phyloP scores from a whole-genome alignment of 495 filamentous ascomycete species.

The Durotheca rogersii region DNA sequence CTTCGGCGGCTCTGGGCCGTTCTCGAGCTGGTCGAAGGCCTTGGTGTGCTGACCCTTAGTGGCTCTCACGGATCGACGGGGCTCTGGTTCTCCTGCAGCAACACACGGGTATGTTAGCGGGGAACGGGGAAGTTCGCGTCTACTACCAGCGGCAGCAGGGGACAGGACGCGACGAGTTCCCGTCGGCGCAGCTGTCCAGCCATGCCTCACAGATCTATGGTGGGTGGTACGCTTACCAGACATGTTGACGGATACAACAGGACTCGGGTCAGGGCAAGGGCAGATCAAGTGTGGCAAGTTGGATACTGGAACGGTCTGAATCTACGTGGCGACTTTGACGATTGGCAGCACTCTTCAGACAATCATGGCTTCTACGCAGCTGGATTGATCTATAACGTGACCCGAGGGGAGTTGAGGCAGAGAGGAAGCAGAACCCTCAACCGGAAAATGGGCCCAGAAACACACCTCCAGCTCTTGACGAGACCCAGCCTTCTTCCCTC shows the following conservation, averaged over 20 bases:
- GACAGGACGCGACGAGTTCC: neutral
- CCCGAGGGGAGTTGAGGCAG: slow-evolving; percentile 17
- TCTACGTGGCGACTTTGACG: slow-evolving; percentile 23
- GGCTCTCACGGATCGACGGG: slow-evolving; percentile 87
- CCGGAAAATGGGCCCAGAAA: slow-evolving; percentile 27
- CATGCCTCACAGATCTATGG: slow-evolving; percentile 4
- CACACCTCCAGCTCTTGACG: slow-evolving; percentile 26
- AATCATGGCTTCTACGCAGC: slow-evolving; percentile 39
- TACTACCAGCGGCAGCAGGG: neutral
- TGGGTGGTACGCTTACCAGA: slow-evolving; percentile 35
- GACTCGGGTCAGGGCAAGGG: slow-evolving; percentile 2
- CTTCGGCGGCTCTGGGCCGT: slow-evolving; percentile 60
- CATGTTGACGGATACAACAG: slow-evolving; percentile 26
- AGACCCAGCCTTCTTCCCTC: slow-evolving; percentile 21
- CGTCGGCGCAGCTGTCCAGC: neutral
- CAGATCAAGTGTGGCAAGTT: slow-evolving; percentile 1
- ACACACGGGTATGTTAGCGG: slow-evolving; percentile 6
- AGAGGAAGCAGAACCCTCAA: slow-evolving; percentile 17
- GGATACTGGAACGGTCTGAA: slow-evolving; percentile 12
- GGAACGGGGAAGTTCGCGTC: neutral
- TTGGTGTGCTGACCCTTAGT: slow-evolving; percentile 95
- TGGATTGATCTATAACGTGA: slow-evolving; percentile 30
- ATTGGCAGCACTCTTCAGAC: slow-evolving; percentile 34
- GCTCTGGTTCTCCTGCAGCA: slow-evolving; percentile 61
- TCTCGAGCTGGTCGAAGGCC: slow-evolving; percentile 70